These are phyloP conservation scores for Globisporangium perplexum DNA, from an alignment of 352 stramenopile genomes.

Conservation along the genomic window DNA sequence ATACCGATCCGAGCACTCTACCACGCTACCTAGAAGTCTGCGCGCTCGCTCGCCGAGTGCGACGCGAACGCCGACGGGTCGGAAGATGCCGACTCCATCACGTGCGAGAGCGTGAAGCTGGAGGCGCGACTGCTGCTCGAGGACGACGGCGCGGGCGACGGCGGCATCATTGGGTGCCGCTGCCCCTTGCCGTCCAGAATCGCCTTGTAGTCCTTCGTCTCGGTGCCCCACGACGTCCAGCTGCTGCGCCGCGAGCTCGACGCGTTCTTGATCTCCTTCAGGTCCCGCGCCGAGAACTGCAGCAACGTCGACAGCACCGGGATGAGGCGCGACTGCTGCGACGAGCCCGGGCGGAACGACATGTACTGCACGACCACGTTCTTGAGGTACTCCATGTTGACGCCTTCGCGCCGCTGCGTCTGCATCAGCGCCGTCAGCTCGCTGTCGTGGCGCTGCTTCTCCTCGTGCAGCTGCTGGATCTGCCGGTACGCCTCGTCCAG, in stretches of 20 bases:
- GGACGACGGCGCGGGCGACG: slow-evolving; percentile 10
- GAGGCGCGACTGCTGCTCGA: slow-evolving; percentile 16
- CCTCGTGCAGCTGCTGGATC: slow-evolving; percentile 46
- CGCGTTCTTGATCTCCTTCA: slow-evolving; percentile 72
- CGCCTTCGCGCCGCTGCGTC: slow-evolving; percentile 73
- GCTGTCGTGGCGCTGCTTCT: slow-evolving; percentile 56
- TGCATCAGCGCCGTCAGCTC: slow-evolving; percentile 74
- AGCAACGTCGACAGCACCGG: slow-evolving; percentile 83
- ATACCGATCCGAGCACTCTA: not conserved
- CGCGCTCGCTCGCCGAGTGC: slow-evolving; percentile 34
- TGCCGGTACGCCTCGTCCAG: slow-evolving; percentile 37
- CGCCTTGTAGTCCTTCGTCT: slow-evolving; percentile 61
- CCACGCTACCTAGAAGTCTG: slow-evolving; percentile 51
- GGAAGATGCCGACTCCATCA: slow-evolving; percentile 21
- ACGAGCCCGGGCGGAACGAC: slow-evolving; percentile 79
- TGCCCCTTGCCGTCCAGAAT: slow-evolving; percentile 34
- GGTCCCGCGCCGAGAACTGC: slow-evolving; percentile 70
- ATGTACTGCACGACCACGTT: slow-evolving; percentile 90
- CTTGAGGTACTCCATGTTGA: slow-evolving; percentile 91
- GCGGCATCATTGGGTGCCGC: slow-evolving; percentile 20
- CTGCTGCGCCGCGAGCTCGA: slow-evolving; percentile 46
- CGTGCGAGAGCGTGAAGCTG: slow-evolving; percentile 52
- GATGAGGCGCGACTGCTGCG: slow-evolving; percentile 66
- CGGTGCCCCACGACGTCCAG: slow-evolving; percentile 62
- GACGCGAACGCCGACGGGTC: slow-evolving; percentile 26